These are phyloP conservation scores for Butyriboletus loyo DNA, from an alignment of 768 basidiomycete genomes.

Conservation along the genomic window DNA sequence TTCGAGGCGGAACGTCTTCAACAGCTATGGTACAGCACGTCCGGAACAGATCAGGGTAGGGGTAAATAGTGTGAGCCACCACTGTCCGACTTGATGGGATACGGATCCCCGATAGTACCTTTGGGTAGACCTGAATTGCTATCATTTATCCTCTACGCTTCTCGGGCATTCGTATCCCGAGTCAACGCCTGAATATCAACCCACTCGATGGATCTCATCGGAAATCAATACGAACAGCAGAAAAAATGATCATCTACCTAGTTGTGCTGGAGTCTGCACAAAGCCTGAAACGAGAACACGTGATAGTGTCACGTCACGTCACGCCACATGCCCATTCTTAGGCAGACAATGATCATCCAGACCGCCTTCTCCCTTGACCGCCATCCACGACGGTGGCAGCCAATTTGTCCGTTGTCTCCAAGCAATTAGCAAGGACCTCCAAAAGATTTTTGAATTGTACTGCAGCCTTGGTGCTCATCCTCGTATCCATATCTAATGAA, in stretches of 20 bases:
- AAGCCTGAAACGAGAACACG: too few relatives aligned
- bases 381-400: constrained; percentile 11
- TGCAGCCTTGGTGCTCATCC: background rate
- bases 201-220: too few relatives aligned
- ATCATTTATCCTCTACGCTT: background rate
- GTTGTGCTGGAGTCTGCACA: too few relatives aligned
- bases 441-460: background rate
- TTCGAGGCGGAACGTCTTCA: background rate
- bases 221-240: background rate
- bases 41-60: background rate
- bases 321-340: constrained; percentile 15
- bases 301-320: constrained; percentile 10
- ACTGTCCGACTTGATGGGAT: background rate
- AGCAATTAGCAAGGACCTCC: background rate
- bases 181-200: background rate
- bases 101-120: background rate
- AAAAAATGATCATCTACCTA: background rate
- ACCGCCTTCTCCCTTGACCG: constrained; percentile 1
- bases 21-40: too few relatives aligned
- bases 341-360: constrained; percentile 2
- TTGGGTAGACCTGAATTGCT: background rate
- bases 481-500: constrained; percentile 16
- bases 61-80: background rate
- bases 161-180: background rate
- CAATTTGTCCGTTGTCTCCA: background rate